Conservation (phyloP, 108 stramenopile species). For the Aurantiochytrium sp. region DNA sequence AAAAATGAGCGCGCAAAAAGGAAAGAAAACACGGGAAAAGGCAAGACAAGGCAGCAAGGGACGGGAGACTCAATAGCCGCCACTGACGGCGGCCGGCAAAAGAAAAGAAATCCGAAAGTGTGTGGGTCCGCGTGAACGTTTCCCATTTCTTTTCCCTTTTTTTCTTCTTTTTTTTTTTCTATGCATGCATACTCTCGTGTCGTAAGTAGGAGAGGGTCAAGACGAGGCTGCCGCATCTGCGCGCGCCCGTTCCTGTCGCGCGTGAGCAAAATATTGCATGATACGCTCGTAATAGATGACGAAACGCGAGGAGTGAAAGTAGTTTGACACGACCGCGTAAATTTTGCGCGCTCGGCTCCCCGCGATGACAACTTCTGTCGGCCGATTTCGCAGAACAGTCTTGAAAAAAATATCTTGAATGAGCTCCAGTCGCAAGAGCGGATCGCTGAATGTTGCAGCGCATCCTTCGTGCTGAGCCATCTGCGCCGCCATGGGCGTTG, state of each 20-base stretch:
- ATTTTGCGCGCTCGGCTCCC: background rate
- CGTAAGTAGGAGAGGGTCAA: background rate
- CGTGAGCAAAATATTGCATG: background rate
- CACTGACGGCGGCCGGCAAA: too few relatives aligned
- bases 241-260: background rate
- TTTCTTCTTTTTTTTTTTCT: too few relatives aligned
- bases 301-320: background rate
- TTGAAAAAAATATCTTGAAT: background rate
- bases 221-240: background rate
- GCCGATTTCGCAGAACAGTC: background rate
- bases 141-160: too few relatives aligned
- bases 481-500: background rate
- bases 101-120: too few relatives aligned
- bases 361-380: background rate
- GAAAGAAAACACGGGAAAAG: too few relatives aligned
- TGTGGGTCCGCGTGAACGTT: too few relatives aligned
- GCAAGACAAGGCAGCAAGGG: too few relatives aligned
- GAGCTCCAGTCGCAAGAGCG: background rate
- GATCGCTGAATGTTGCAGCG: background rate
- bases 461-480: background rate
- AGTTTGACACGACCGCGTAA: background rate
- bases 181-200: too few relatives aligned
- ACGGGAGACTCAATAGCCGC: too few relatives aligned
- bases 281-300: background rate
- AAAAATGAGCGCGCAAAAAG: too few relatives aligned